Evolutionary conservation across 2,329 filamentous ascomycete genomes (phyloP).

Genomic region (Lanzia echinophila): DNA sequence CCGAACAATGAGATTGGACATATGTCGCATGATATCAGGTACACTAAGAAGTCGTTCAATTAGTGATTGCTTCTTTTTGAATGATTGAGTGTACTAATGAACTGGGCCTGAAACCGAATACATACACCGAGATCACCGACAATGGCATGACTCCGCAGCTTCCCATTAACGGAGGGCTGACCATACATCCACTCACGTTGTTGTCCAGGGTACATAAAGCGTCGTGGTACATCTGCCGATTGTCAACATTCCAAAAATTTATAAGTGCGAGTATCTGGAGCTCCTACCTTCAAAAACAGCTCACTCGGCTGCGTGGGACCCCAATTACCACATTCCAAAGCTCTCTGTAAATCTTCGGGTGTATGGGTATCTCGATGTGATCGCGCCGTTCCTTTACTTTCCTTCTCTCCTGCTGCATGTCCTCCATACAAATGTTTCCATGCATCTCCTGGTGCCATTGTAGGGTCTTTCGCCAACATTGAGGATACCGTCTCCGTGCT

Average conservation of each 20-base stretch:
- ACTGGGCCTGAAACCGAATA: neutral
- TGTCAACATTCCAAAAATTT: conserved; percentile 2
- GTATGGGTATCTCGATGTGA: conserved; percentile 17
- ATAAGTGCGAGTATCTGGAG: neutral
- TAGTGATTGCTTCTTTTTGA: neutral
- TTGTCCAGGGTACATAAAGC: conserved; percentile 23
- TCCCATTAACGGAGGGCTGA: conserved; percentile 53
- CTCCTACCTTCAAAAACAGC: conserved; percentile 54
- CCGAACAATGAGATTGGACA: conserved; percentile 67
- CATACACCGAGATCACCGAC: conserved; percentile 57
- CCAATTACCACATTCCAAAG: conserved; percentile 60
- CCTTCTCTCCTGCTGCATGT: conserved; percentile 17
- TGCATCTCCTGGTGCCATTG: conserved; percentile 44
- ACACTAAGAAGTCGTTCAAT: conserved; percentile 36
- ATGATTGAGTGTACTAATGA: neutral
- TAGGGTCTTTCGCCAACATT: conserved; percentile 46
- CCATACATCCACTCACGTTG: conserved; percentile 37
- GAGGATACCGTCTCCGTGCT: conserved; percentile 50
- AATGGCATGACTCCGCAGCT: conserved; percentile 59
- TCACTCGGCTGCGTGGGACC: conserved; percentile 55
- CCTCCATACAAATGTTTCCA: conserved; percentile 49
- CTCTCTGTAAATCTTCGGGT: conserved; percentile 44
- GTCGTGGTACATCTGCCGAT: conserved; percentile 25
- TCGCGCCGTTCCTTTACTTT: conserved; percentile 17
- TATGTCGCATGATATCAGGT: conserved; percentile 66